Percentiles rank a stretch among this genome's conserved stretches.
phyloP scores from a whole-genome alignment of 2,329 filamentous ascomycete species.

The Venturia oleaginea region DNA sequence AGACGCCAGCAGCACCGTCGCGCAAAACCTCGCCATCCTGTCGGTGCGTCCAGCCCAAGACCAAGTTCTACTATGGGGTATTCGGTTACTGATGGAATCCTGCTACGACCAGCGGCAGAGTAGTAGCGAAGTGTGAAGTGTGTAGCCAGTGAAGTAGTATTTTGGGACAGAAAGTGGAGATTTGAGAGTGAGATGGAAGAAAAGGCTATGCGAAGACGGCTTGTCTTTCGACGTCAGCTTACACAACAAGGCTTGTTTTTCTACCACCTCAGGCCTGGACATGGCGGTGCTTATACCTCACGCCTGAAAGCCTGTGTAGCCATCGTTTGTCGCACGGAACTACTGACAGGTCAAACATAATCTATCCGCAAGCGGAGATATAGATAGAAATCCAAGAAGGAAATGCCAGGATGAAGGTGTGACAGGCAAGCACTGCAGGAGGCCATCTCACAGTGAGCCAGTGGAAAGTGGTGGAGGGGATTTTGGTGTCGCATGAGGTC shows the following conservation, averaged over 20 bases:
- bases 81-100: not conserved
- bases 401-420: not conserved
- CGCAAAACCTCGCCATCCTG: constrained; percentile 24
- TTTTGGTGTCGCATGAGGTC: not conserved
- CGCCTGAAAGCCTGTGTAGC: not conserved
- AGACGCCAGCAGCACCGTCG: constrained; percentile 25
- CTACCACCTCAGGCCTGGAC: not conserved
- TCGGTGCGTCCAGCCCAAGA: not conserved
- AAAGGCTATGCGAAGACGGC: not conserved
- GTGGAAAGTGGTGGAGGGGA: not conserved
- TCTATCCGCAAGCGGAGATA: not conserved
- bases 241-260: not conserved
- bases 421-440: not conserved
- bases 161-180: not conserved
- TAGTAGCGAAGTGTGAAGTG: not conserved
- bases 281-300: constrained; percentile 1
- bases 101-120: not conserved
- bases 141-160: not conserved
- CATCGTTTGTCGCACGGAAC: not conserved
- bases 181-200: not conserved
- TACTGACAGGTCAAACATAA: not conserved
- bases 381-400: not conserved
- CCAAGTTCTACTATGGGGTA: not conserved
- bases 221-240: not conserved
- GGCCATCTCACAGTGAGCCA: not conserved